phyloP scores from a whole-genome alignment of 441 rosid species.

The Pelargonium exstipulatum region DNA sequence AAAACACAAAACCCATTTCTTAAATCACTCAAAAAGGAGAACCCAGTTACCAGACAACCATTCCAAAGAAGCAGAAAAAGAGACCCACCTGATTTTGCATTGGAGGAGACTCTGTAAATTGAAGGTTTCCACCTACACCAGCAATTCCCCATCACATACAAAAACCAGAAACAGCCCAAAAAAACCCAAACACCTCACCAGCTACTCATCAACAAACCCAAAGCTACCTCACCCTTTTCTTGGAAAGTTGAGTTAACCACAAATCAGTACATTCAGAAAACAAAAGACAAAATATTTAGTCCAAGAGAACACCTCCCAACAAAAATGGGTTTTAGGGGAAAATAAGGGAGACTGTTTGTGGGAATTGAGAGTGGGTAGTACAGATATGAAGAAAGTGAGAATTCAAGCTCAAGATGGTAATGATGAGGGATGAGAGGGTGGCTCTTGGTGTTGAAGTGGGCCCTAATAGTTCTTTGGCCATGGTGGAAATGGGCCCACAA shows the following conservation, averaged over 20 bases:
- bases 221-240: neutral
- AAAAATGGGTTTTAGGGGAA: too few relatives aligned
- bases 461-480: too few relatives aligned
- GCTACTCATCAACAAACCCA: neutral
- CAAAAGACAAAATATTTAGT: too few relatives aligned
- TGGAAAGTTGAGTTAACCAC: neutral
- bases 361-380: too few relatives aligned
- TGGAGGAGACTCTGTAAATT: conserved; percentile 26
- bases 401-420: neutral
- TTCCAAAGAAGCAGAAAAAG: neutral
- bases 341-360: neutral
- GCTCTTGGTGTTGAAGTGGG: too few relatives aligned
- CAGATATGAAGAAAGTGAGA: neutral
- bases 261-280: too few relatives aligned
- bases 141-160: conserved; percentile 20
- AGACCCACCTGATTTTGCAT: conserved; percentile 42
- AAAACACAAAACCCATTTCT: conserved; percentile 13
- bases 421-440: neutral
- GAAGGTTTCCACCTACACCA: conserved; percentile 20
- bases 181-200: conserved; percentile 5
- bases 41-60: neutral
- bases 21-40: conserved; percentile 1
- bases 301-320: too few relatives aligned
- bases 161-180: conserved; percentile 5
- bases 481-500: neutral